phyloP scores from a whole-genome alignment of 768 basidiomycete genomes.

The Trametes meyenii region DNA sequence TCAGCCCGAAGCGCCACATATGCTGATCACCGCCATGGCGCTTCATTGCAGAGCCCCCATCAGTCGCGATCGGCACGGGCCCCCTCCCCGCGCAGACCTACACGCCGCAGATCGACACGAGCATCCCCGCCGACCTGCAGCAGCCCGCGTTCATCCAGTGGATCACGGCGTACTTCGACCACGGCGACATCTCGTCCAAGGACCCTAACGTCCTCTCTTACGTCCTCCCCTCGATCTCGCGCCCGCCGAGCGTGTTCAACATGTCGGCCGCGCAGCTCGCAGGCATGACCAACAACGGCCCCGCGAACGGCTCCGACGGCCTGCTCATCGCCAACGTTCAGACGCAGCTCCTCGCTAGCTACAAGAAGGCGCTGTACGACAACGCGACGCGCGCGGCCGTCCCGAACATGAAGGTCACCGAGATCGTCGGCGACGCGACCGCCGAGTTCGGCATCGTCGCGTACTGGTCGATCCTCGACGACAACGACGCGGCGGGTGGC shows the following conservation, averaged over 20 bases:
- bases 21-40: not conserved
- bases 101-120: constrained; percentile 31
- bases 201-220: constrained; percentile 31
- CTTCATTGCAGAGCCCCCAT: constrained; percentile 31
- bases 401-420: constrained; percentile 4
- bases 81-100: constrained; percentile 30
- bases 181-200: constrained; percentile 33
- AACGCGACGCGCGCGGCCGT: not conserved
- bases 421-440: not conserved
- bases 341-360: constrained; percentile 25
- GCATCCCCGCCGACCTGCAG: constrained; percentile 29
- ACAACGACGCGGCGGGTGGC: constrained; percentile 12
- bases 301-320: constrained; percentile 23
- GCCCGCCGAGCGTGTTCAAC: constrained; percentile 32
- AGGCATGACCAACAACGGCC: constrained; percentile 18
- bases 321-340: constrained; percentile 24
- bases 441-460: not conserved
- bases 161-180: constrained; percentile 38
- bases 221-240: constrained; percentile 28
- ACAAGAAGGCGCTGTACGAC: constrained; percentile 27
- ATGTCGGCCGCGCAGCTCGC: constrained; percentile 24
- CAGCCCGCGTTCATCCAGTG: constrained; percentile 32
- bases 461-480: constrained; percentile 28
- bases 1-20: not conserved
- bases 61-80: constrained; percentile 31